phyloP scores from a whole-genome alignment of 208 protist genomes.

The Trichomonas tenax region DNA sequence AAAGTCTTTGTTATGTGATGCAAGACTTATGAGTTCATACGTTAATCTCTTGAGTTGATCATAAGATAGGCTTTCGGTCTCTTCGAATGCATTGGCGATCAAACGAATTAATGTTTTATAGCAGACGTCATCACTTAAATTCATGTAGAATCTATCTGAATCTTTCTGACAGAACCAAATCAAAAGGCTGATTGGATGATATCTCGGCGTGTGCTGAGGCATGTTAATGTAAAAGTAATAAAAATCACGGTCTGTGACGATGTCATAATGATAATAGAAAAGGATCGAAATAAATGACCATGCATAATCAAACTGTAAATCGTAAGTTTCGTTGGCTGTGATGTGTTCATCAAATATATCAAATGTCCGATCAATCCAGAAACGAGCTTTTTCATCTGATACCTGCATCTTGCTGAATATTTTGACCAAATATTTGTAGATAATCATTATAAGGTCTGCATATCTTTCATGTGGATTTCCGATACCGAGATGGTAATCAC shows the following conservation, averaged over 20 bases:
- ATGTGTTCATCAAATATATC: background rate
- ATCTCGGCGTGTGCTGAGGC: background rate
- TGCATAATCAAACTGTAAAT: background rate
- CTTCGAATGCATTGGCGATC: background rate
- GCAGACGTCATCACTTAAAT: background rate
- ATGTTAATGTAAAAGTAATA: background rate
- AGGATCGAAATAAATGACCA: background rate
- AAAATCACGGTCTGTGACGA: background rate
- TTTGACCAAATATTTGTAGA: background rate
- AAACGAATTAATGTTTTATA: background rate
- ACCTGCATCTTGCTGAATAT: background rate
- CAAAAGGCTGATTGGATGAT: background rate
- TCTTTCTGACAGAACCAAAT: background rate
- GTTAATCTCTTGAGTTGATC: background rate
- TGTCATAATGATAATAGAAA: background rate
- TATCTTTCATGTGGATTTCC: background rate
- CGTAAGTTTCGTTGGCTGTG: background rate
- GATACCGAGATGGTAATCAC: background rate
- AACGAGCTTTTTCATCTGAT: background rate
- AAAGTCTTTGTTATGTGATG: too few relatives aligned
- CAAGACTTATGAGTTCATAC: background rate
- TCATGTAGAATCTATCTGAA: background rate
- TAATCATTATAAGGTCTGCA: background rate
- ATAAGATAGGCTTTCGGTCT: background rate
- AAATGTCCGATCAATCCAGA: background rate